These are phyloP conservation scores for Pythium diclinum DNA, from an alignment of 352 stramenopile species.

Conservation along the genomic window DNA sequence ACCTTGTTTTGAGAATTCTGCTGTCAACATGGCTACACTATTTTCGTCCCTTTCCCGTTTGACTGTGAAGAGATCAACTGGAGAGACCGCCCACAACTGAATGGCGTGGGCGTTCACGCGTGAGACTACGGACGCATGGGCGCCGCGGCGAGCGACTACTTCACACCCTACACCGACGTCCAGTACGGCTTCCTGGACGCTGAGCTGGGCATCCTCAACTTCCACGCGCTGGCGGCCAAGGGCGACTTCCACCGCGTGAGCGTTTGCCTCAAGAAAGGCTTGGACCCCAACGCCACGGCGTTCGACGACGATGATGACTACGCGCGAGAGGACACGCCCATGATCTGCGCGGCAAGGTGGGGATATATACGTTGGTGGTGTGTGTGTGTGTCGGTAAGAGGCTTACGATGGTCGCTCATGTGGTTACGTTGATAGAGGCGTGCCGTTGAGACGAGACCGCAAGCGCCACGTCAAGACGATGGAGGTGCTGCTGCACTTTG, in stretches of 20 bases:
- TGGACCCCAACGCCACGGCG: constrained; percentile 51
- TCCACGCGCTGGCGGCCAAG: constrained; percentile 48
- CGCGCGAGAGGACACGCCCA: constrained; percentile 45
- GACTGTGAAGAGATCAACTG: background rate
- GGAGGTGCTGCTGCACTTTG: constrained; percentile 49
- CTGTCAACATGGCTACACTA: constrained; percentile 11
- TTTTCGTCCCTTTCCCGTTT: background rate
- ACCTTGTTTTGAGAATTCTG: constrained; percentile 6
- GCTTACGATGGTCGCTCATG: background rate
- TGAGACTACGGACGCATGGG: constrained; percentile 33
- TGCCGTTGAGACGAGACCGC: constrained; percentile 19
- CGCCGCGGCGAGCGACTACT: constrained; percentile 46
- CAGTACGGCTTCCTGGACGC: constrained; percentile 53
- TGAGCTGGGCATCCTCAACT: constrained; percentile 48
- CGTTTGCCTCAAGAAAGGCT: constrained; percentile 47
- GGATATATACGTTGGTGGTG: constrained; percentile 27
- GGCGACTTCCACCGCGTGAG: constrained; percentile 40
- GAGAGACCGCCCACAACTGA: too few species aligned
- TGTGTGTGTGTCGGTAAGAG: background rate
- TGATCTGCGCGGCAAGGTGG: constrained; percentile 45
- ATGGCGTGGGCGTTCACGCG: background rate
- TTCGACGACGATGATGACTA: constrained; percentile 45
- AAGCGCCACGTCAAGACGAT: constrained; percentile 57
- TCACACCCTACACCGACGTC: constrained; percentile 54
- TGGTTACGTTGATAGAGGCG: constrained; percentile 1